Conservation (phyloP, 805 yeast species). For the Monosporozyma solicola region DNA sequence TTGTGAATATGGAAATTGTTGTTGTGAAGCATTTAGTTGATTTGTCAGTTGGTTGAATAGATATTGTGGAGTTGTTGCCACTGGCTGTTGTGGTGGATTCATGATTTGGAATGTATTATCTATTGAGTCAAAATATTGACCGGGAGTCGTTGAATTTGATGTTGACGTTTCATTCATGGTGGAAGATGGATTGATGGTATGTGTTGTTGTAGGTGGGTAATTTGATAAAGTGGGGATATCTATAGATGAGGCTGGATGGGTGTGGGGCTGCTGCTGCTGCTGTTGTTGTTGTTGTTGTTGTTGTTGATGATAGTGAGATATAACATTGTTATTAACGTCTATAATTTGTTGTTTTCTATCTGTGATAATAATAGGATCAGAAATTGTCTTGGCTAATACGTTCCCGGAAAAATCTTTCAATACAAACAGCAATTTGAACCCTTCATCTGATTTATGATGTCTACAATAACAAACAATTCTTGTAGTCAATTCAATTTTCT, state of each 20-base stretch:
- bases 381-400: slow-evolving; percentile 61
- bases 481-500: slow-evolving; percentile 44
- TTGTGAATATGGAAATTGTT: slow-evolving; percentile 10
- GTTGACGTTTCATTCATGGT: background rate
- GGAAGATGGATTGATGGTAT: background rate
- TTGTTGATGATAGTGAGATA: background rate
- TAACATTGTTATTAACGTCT: background rate
- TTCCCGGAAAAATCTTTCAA: slow-evolving; percentile 52
- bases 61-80: background rate
- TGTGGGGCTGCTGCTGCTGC: background rate
- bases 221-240: slow-evolving; percentile 5
- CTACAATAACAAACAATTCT: slow-evolving; percentile 93
- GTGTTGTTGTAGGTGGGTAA: background rate
- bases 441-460: slow-evolving; percentile 83
- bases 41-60: background rate
- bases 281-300: slow-evolving; percentile 26
- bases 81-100: background rate
- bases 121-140: background rate
- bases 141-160: background rate
- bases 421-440: slow-evolving; percentile 66
- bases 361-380: slow-evolving; percentile 80
- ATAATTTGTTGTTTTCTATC: slow-evolving; percentile 59
- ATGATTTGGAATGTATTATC: background rate
- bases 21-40: background rate
- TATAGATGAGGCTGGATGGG: background rate